phyloP scores from a whole-genome alignment of 2,329 filamentous ascomycete genomes.

The Trichoderma atrobrunneum region DNA sequence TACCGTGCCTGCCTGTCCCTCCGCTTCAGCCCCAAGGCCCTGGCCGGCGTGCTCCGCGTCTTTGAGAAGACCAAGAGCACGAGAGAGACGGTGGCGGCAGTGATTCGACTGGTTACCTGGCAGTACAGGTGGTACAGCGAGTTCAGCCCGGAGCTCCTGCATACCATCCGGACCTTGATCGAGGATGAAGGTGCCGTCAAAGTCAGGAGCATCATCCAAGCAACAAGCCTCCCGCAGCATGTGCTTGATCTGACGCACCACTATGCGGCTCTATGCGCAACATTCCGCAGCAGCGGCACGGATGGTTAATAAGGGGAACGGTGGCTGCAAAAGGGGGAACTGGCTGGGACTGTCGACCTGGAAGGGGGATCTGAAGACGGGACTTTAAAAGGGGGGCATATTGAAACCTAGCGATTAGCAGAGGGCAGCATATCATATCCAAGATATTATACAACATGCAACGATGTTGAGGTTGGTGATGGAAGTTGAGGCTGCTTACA shows the following conservation, averaged over 20 bases:
- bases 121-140: constrained; percentile 99
- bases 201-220: constrained; percentile 94
- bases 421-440: neutral
- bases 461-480: neutral
- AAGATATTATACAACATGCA: neutral
- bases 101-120: constrained; percentile 93
- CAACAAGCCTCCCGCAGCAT: constrained; percentile 87
- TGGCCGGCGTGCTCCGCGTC: constrained; percentile 77
- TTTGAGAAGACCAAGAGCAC: constrained; percentile 78
- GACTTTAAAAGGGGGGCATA: neutral
- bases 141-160: constrained; percentile 90
- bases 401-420: constrained; percentile 2
- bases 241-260: constrained; percentile 94
- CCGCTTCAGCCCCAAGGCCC: constrained; percentile 89
- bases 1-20: constrained; percentile 84
- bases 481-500: neutral
- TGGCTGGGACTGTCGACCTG: neutral
- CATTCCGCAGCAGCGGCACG: constrained; percentile 90
- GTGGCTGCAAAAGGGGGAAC: neutral
- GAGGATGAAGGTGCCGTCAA: constrained; percentile 98
- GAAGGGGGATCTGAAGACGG: neutral
- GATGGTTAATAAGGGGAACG: constrained; percentile 58
- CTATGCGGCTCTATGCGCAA: constrained; percentile 90
- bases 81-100: constrained; percentile 74
- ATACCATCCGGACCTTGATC: constrained; percentile 85